Conservation (phyloP, 2,329 filamentous ascomycete species). For the Alternaria sp. region DNA sequence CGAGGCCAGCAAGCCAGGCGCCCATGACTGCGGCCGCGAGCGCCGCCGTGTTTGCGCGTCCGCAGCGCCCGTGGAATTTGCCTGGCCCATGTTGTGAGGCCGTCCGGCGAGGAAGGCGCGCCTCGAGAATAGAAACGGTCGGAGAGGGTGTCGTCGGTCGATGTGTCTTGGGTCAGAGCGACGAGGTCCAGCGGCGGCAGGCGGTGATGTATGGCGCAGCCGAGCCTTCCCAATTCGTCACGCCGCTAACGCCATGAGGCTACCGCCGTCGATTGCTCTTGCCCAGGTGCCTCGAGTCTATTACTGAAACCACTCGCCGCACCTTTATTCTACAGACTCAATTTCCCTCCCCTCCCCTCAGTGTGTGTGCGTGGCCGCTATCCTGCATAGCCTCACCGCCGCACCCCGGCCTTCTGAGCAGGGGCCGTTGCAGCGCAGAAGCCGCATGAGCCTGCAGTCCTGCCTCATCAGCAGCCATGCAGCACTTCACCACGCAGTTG, state of each 20-base stretch:
- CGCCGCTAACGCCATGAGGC: slow-evolving; percentile 5
- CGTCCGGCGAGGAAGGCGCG: slow-evolving; percentile 33
- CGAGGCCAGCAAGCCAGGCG: slow-evolving; percentile 31
- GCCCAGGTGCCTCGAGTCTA: background rate
- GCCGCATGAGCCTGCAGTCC: slow-evolving; percentile 10
- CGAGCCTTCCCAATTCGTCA: slow-evolving; percentile 10
- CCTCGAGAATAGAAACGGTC: slow-evolving; percentile 12
- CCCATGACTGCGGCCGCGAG: slow-evolving; percentile 43
- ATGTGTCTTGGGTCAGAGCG: slow-evolving; percentile 13
- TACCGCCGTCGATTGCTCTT: slow-evolving; percentile 1
- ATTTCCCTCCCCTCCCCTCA: background rate
- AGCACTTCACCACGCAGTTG: slow-evolving; percentile 42
- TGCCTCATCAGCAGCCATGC: slow-evolving; percentile 31
- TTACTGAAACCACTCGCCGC: slow-evolving; percentile 7
- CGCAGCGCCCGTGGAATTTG: slow-evolving; percentile 40
- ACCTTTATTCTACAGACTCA: slow-evolving; percentile 2
- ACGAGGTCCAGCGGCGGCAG: slow-evolving; percentile 14
- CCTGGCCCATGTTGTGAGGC: slow-evolving; percentile 48
- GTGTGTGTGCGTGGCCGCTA: background rate
- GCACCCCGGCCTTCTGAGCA: slow-evolving; percentile 3
- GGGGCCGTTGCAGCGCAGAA: slow-evolving; percentile 1
- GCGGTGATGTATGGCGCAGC: slow-evolving; percentile 19
- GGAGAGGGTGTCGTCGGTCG: slow-evolving; percentile 9
- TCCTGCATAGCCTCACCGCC: slow-evolving; percentile 10
- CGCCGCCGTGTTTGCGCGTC: slow-evolving; percentile 34